Evolutionary conservation across 805 yeast genomes (phyloP).

Genomic region (Wickerhamomyces tratensis): DNA sequence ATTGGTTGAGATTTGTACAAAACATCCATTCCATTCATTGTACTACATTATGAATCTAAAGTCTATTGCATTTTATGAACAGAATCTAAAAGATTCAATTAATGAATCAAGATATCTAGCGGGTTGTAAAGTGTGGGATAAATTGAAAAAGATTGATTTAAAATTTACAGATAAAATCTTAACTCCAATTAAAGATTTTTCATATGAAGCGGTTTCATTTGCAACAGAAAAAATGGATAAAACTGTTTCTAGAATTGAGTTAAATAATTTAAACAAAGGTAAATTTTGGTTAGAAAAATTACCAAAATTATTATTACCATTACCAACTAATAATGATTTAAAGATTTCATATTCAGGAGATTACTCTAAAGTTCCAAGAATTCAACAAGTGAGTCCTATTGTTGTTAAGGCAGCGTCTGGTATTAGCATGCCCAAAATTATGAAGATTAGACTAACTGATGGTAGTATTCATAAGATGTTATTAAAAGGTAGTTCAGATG

Average conservation of each 20-base stretch:
- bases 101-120: conserved; percentile 38
- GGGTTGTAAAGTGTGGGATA: conserved; percentile 38
- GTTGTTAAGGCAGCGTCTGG: conserved; percentile 73
- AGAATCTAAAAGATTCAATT: conserved; percentile 24
- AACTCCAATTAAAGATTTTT: conserved; percentile 36
- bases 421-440: conserved; percentile 78
- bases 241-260: conserved; percentile 10
- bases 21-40: conserved; percentile 67
- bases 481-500: conserved; percentile 83
- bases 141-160: conserved; percentile 20
- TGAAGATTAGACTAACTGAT: conserved; percentile 40
- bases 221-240: conserved; percentile 36
- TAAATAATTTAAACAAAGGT: conserved; percentile 30
- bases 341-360: conserved; percentile 30
- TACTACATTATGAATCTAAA: conserved; percentile 52
- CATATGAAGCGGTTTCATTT: conserved; percentile 39
- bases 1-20: conserved; percentile 34
- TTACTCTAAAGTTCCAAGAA: conserved; percentile 37
- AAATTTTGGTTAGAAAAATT: conserved; percentile 49
- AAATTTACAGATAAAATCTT: conserved; percentile 23
- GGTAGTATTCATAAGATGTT: conserved; percentile 54
- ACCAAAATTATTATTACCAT: conserved; percentile 41
- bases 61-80: conserved; percentile 28
- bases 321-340: conserved; percentile 52
- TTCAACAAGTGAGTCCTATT: conserved; percentile 33